A percentile compares a stretch with the other conserved stretches of the same genome.
These are phyloP conservation scores for Gymnopus androsaceus DNA, from an alignment of 1,284 basidiomycete genomes.

Conservation along the genomic window DNA sequence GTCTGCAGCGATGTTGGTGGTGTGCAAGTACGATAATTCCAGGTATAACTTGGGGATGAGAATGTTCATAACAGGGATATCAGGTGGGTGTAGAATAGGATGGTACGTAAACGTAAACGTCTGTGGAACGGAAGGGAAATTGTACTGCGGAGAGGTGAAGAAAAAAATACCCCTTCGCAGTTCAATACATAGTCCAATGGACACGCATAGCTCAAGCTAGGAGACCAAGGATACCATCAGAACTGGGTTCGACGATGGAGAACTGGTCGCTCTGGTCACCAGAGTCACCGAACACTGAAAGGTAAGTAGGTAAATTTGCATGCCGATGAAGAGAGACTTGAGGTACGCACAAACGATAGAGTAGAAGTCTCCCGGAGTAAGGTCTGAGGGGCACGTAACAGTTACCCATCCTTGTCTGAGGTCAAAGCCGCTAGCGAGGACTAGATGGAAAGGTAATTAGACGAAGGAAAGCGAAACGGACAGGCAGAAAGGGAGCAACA, in stretches of 20 bases:
- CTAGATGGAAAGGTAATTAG: not conserved
- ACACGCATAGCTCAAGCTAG: too few relatives aligned
- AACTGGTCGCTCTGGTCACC: slow-evolving; percentile 26
- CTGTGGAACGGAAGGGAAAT: too few relatives aligned
- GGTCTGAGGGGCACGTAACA: slow-evolving; percentile 13
- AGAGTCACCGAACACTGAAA: slow-evolving; percentile 25
- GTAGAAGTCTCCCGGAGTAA: slow-evolving; percentile 6
- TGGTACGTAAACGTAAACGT: too few relatives aligned
- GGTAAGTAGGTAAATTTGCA: not conserved
- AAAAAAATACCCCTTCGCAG: too few relatives aligned
- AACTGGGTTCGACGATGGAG: slow-evolving; percentile 14
- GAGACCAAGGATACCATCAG: not conserved
- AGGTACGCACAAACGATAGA: slow-evolving; percentile 11
- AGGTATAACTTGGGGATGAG: too few relatives aligned
- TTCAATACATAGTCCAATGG: too few relatives aligned
- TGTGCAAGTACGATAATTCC: too few relatives aligned
- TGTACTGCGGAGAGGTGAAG: too few relatives aligned
- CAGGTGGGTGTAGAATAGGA: too few relatives aligned
- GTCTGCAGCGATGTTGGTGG: too few relatives aligned
- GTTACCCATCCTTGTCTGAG: slow-evolving; percentile 14
- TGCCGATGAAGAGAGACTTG: not conserved
- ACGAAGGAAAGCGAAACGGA: not conserved
- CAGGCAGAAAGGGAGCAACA: not conserved
- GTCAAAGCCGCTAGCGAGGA: slow-evolving; percentile 9
- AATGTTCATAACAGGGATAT: too few relatives aligned